Evolutionary conservation across 495 filamentous ascomycete species (phyloP).

Genomic region (Talaromyces trachyspermus): DNA sequence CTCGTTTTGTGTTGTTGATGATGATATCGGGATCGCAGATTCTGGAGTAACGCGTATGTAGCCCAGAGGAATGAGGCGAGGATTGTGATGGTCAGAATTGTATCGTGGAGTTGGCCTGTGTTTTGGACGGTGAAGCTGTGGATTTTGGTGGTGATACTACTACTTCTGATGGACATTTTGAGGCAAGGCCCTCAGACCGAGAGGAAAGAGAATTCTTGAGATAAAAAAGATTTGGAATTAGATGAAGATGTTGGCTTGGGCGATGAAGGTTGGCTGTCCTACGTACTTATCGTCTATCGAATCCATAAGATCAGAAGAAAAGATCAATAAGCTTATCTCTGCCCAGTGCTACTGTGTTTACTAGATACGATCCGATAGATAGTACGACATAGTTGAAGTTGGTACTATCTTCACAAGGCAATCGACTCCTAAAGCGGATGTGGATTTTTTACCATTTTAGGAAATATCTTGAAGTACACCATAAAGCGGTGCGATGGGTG

Average conservation of each 20-base stretch:
- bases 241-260: no score
- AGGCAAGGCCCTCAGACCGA: no score
- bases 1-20: slow-evolving; percentile 6
- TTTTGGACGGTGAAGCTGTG: not conserved
- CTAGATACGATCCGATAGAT: no score
- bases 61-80: not conserved
- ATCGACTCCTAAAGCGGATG: not conserved
- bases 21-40: not conserved
- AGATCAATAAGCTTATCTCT: no score
- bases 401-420: no score
- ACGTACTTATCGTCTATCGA: no score
- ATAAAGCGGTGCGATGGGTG: not conserved
- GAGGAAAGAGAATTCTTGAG: no score
- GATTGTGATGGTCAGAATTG: not conserved
- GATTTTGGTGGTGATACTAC: not conserved
- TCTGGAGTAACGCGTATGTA: not conserved
- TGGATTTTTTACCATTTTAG: slow-evolving; percentile 1
- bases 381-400: no score
- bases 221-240: no score
- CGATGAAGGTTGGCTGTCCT: no score
- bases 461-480: not conserved
- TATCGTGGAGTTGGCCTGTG: not conserved
- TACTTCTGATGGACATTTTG: slow-evolving; percentile 6
- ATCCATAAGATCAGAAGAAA: no score
- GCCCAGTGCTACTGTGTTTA: no score